Conservation (phyloP, 768 basidiomycete genomes). For the Austroboletus eburneus region DNA sequence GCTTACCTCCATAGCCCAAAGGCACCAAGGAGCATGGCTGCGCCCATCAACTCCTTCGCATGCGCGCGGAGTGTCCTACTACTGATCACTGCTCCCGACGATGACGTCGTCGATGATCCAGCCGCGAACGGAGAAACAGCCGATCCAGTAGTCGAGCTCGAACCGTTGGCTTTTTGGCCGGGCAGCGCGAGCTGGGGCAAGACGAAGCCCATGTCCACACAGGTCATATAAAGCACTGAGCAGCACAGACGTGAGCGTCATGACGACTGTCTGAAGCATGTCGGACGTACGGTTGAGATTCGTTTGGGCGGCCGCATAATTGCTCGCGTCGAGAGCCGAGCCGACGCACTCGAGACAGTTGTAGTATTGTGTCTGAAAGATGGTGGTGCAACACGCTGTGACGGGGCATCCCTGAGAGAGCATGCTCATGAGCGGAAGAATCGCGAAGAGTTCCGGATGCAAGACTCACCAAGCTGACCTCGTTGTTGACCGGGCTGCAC, state of each 20-base stretch:
- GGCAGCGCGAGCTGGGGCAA: conserved; percentile 23
- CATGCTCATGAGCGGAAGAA: not conserved
- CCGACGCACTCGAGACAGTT: conserved; percentile 41
- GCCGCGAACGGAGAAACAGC: not conserved
- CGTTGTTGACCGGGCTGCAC: conserved; percentile 23
- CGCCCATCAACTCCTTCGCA: conserved; percentile 3
- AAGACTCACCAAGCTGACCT: conserved; percentile 20
- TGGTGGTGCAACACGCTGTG: conserved; percentile 36
- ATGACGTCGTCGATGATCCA: not conserved
- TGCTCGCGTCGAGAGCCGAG: conserved; percentile 17
- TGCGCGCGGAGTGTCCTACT: not conserved
- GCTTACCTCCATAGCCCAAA: conserved; percentile 11
- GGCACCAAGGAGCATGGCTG: conserved; percentile 4
- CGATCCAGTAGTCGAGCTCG: conserved; percentile 8
- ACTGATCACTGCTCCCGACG: conserved; percentile 3
- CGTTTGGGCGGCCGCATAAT: conserved; percentile 29
- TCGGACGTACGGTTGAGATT: conserved; percentile 34
- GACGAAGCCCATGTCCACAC: conserved; percentile 23
- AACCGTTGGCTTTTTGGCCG: conserved; percentile 19
- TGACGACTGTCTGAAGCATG: too few species aligned
- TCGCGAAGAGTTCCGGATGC: not conserved
- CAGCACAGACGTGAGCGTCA: not conserved
- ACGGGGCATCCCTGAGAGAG: conserved; percentile 24
- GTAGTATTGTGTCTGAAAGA: conserved; percentile 38
- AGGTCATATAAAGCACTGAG: conserved; percentile 25